A percentile compares a stretch with the other conserved stretches of the same genome.
Conservation (phyloP, 1,284 basidiomycete species). For the Mycosarcoma mackinlayi region DNA sequence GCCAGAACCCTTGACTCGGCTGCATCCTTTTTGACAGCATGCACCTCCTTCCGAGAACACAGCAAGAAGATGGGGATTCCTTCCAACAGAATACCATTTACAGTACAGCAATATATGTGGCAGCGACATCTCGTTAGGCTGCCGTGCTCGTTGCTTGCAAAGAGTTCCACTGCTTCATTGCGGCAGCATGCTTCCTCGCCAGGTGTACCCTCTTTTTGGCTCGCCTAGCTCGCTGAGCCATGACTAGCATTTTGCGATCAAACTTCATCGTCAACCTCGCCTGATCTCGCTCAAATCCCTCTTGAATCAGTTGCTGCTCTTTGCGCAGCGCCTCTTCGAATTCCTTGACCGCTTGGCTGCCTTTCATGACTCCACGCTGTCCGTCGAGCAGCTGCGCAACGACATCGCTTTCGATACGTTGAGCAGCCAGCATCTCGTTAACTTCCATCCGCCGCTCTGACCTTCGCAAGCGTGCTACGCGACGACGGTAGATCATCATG, state of each 20-base stretch:
- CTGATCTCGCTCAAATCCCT: conserved; percentile 48
- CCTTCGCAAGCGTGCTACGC: conserved; percentile 40
- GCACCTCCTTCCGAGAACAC: neutral
- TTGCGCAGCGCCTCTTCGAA: conserved; percentile 12
- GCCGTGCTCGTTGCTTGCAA: no score
- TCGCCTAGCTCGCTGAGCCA: conserved; percentile 51
- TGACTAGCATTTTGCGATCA: conserved; percentile 43
- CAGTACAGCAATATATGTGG: no score
- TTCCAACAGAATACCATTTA: no score
- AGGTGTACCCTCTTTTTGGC: conserved; percentile 39
- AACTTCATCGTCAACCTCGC: conserved; percentile 49
- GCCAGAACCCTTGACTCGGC: no score
- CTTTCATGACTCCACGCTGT: neutral
- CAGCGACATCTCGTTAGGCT: no score
- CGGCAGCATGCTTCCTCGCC: conserved; percentile 17
- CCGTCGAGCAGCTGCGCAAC: conserved; percentile 6
- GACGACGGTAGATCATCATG: conserved; percentile 64
- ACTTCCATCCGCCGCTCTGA: conserved; percentile 41
- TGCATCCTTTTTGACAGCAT: neutral
- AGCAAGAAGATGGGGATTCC: no score
- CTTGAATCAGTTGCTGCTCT: conserved; percentile 11
- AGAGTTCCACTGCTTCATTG: conserved; percentile 23
- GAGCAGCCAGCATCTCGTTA: conserved; percentile 36
- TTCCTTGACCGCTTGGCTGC: neutral
- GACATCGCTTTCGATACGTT: conserved; percentile 6